Evolutionary conservation across 164 flowering plant species (phyloP).

Genomic region (Euptelea pleiosperma): DNA sequence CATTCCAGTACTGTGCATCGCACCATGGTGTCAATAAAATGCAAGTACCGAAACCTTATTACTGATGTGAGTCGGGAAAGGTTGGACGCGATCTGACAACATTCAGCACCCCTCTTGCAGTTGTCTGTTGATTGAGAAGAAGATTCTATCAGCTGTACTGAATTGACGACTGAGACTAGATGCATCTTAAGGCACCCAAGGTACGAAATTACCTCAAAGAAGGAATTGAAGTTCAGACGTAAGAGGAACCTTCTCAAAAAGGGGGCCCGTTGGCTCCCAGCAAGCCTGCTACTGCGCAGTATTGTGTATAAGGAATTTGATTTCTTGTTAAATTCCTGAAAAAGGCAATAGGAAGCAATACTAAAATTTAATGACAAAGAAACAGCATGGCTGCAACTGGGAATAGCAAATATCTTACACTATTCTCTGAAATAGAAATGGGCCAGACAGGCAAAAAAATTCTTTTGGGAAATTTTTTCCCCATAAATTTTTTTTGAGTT

Average conservation of each 20-base stretch:
- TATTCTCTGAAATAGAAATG: neutral
- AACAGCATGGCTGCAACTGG: neutral
- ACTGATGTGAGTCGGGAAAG: slow-evolving; percentile 38
- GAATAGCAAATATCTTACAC: neutral
- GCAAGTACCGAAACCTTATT: neutral
- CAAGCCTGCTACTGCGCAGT: slow-evolving; percentile 91
- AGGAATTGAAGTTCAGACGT: slow-evolving; percentile 89
- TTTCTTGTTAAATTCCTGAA: slow-evolving; percentile 94
- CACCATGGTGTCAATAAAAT: neutral
- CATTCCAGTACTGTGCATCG: neutral
- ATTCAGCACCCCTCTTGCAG: slow-evolving; percentile 89
- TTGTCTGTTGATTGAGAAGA: slow-evolving; percentile 52
- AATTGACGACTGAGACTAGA: neutral
- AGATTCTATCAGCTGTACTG: neutral
- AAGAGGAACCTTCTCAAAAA: slow-evolving; percentile 85
- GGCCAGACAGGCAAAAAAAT: neutral
- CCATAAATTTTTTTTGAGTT: too few species aligned
- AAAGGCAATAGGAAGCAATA: neutral
- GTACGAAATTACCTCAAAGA: slow-evolving; percentile 72
- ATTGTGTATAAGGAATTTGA: slow-evolving; percentile 96
- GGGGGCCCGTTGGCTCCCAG: slow-evolving; percentile 97
- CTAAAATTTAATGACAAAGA: neutral
- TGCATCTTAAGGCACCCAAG: neutral
- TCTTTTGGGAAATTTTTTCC: neutral
- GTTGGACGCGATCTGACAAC: slow-evolving; percentile 72